phyloP scores from a whole-genome alignment of 2,329 filamentous ascomycete species.

The Paecilomyces sp. region DNA sequence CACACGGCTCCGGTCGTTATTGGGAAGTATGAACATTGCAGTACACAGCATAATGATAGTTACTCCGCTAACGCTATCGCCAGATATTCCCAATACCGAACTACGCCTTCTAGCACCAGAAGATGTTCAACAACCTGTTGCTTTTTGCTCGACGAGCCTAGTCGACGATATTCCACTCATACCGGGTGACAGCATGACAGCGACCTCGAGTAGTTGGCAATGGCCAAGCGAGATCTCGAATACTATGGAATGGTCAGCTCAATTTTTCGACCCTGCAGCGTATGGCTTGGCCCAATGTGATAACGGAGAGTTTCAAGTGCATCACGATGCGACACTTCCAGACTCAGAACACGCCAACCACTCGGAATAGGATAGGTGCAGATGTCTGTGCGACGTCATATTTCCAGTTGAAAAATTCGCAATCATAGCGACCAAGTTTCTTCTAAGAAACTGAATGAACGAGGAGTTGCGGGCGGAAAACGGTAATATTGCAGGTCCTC shows the following conservation, averaged over 20 bases:
- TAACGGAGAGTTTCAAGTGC: not conserved
- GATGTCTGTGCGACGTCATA: too few relatives aligned
- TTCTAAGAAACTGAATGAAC: too few relatives aligned
- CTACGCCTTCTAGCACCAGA: not conserved
- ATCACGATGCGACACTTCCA: not conserved
- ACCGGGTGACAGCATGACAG: not conserved
- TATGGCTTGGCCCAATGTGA: not conserved
- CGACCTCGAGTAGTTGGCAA: not conserved
- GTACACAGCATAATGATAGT: not conserved
- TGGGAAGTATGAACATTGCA: not conserved
- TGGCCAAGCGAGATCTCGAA: conserved; percentile 3
- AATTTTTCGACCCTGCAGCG: conserved; percentile 1
- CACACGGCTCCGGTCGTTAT: conserved; percentile 5
- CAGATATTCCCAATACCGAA: not conserved
- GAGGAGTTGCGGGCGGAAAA: too few relatives aligned
- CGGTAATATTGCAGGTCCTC: too few relatives aligned
- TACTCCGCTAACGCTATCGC: not conserved
- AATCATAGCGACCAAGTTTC: too few relatives aligned
- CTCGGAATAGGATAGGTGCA: too few relatives aligned
- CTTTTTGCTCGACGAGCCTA: not conserved
- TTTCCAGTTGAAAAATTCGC: too few relatives aligned
- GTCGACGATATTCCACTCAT: not conserved
- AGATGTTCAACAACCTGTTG: not conserved
- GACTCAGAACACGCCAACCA: too few relatives aligned
- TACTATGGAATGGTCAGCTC: conserved; percentile 5